phyloP scores from a whole-genome alignment of 78 protist genomes.

The Dictyostelium intermedium region DNA sequence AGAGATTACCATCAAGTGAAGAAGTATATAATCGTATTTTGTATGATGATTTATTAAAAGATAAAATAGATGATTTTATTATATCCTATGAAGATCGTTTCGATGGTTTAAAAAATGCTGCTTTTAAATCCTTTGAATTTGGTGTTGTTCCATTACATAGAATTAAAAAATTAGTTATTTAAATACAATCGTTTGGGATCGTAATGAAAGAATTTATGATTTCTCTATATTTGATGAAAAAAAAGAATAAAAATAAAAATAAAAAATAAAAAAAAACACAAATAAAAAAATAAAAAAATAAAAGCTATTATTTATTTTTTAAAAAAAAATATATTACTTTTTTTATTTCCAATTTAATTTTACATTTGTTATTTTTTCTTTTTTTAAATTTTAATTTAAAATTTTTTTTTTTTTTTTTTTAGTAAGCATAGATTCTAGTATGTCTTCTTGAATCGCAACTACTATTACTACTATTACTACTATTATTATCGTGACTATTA shows the following conservation, averaged over 20 bases:
- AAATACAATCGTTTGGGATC: conserved; percentile 20
- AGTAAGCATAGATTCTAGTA: neutral
- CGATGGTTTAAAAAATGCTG: neutral
- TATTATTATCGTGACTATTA: neutral
- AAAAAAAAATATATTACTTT: neutral
- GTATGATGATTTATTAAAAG: conserved; percentile 10
- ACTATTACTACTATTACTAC: neutral
- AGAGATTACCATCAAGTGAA: conserved; percentile 45
- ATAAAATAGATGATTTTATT: neutral
- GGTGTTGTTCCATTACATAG: conserved; percentile 48
- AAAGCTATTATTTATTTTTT: neutral
- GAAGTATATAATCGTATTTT: conserved; percentile 62
- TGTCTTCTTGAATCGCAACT: neutral
- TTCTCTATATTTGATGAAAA: conserved; percentile 1
- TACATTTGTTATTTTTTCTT: neutral
- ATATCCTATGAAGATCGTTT: conserved; percentile 44
- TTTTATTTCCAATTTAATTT: neutral
- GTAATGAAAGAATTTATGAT: conserved; percentile 19
- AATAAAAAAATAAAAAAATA: neutral
- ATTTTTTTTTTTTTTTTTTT: neutral
- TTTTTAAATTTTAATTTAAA: too few species aligned
- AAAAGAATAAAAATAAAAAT: neutral
- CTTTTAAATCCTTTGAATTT: conserved; percentile 10
- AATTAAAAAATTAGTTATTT: neutral
- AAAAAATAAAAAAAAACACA: neutral